Evolutionary conservation across 2,329 filamentous ascomycete species (phyloP).

Genomic region (Scedosporium apiospermum): DNA sequence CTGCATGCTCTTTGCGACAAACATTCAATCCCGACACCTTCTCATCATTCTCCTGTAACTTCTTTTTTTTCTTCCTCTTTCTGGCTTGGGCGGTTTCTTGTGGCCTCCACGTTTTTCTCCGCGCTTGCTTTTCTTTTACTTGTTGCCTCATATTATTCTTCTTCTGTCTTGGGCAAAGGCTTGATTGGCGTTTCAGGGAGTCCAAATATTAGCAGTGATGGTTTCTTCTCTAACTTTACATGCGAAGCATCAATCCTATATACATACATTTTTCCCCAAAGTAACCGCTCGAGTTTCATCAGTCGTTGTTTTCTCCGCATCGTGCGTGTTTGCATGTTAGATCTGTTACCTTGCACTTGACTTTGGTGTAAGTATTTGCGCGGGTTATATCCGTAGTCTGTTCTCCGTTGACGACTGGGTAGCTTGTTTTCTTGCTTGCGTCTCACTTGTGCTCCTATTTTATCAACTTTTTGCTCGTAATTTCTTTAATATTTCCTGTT

Average conservation of each 20-base stretch:
- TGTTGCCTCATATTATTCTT: not conserved
- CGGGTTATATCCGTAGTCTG: too few relatives aligned
- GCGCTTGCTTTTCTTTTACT: not conserved
- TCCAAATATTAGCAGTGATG: conserved; percentile 8
- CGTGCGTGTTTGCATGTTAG: not conserved
- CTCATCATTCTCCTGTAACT: not conserved
- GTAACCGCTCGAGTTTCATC: not conserved
- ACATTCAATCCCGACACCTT: not conserved
- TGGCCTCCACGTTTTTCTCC: not conserved
- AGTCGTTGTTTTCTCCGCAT: not conserved
- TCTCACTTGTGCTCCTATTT: too few relatives aligned
- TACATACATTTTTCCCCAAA: conserved; percentile 1
- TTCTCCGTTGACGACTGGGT: too few relatives aligned
- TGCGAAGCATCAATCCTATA: conserved; percentile 1
- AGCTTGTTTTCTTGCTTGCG: too few relatives aligned
- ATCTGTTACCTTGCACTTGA: not conserved
- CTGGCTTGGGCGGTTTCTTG: conserved; percentile 8
- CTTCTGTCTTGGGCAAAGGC: not conserved
- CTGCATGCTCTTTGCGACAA: not conserved
- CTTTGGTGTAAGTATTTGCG: too few relatives aligned
- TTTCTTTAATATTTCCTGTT: too few relatives aligned
- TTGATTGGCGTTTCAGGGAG: conserved; percentile 3
- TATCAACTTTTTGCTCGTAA: too few relatives aligned
- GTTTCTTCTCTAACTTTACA: conserved; percentile 3
- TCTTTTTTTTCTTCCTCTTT: conserved; percentile 3